A percentile compares a stretch with the other conserved stretches of the same genome.
Conservation (phyloP, 2,329 filamentous ascomycete species). For the Pseudohalonectria lignicola region DNA sequence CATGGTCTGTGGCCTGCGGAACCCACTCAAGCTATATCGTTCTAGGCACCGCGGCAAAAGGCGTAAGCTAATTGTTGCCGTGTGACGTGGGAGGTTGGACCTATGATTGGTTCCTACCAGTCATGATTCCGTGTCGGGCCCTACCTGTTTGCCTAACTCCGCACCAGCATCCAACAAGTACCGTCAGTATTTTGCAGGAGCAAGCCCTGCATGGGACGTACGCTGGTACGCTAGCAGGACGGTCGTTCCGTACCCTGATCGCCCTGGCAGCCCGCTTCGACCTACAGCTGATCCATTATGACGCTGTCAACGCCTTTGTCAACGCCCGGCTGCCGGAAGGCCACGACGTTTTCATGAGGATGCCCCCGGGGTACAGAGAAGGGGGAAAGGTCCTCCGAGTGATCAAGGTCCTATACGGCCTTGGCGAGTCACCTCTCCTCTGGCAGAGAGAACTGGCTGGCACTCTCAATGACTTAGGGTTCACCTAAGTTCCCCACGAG, state of each 20-base stretch:
- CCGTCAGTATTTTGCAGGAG: too few species aligned
- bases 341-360: background rate
- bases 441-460: background rate
- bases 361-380: background rate
- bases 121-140: too few species aligned
- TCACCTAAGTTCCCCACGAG: conserved; percentile 2
- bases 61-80: too few species aligned
- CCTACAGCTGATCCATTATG: background rate
- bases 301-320: background rate
- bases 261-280: background rate
- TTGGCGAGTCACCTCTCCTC: background rate
- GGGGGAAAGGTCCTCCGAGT: background rate
- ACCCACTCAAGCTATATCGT: too few species aligned
- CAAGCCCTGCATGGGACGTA: too few species aligned
- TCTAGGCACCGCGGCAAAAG: too few species aligned
- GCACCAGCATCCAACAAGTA: too few species aligned
- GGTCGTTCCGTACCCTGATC: background rate
- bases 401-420: background rate
- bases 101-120: too few species aligned
- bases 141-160: too few species aligned
- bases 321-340: background rate
- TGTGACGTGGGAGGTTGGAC: too few species aligned
- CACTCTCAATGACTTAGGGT: background rate
- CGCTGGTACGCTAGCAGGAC: background rate
- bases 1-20: too few species aligned